Base-by-base conservation (phyloP, 768 basidiomycete species). In the Boletus rufocinnamomeus region DNA sequence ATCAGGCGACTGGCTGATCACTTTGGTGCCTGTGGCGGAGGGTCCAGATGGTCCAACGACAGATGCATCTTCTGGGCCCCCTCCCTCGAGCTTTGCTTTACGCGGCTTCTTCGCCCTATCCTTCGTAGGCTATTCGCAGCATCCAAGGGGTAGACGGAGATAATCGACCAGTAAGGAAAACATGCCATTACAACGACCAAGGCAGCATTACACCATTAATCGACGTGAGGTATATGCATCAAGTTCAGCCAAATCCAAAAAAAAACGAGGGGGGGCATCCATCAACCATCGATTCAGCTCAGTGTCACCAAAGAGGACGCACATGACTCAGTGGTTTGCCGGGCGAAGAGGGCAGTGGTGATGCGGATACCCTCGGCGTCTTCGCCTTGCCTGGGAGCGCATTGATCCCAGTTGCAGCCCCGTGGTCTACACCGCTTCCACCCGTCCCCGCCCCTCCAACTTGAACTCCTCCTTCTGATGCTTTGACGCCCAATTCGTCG, bases 321-420 rank as follows among this genome's bases (percentile, higher is more conserved):
- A 93, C 90, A 85, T 93, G 90, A 75, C 83, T 86, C 79, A 91
- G 75, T 65, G 89, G 86, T 71, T 84, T 86, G 63, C 83, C 80
- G 61, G 82, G 74, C 53, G 83, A 77, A 43, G 76, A 68, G 59
- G 80, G 79, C 59, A 79, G 66, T 57, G 63, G 54, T 40, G 69
- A 45, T 17, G 49, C 56, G 2, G 67, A 65, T 35, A 55, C 55
- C 52, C 64, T 62, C 32, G 68, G 68, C 50, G 63, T 71, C 61
- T 66, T 72, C 14, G 60, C 56, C 55, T 35, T 64, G 41, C 57
- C 44, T 14, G 52, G 54, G 37, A 50, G 46, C 21, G n/a, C 50
- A 49, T 59, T 61, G 21, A 43, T 60, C 59, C 71, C 61, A 58
- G 64, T 27, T 46, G 50, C 50, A 50, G 41, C 59, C 56, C 69